These are phyloP conservation scores for Fragaria vesca DNA, from an alignment of 306 rosid species.

Conservation along the genomic window DNA sequence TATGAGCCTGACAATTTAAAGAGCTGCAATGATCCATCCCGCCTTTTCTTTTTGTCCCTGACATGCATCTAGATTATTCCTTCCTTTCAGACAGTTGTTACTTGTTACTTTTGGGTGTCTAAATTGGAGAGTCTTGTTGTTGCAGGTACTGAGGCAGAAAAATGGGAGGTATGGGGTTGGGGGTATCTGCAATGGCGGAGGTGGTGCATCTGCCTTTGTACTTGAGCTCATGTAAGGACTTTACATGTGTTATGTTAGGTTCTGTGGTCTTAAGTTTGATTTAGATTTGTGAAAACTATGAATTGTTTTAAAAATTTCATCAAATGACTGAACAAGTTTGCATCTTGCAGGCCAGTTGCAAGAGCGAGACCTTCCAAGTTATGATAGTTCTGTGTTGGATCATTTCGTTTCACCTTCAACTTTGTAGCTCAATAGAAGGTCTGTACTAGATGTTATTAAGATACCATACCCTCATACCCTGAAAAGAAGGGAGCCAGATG, in stretches of 20 bases:
- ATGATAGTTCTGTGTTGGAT: slow-evolving; percentile 24
- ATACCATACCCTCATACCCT: background rate
- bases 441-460: background rate
- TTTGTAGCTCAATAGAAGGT: background rate
- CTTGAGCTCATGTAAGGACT: slow-evolving; percentile 72
- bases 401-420: background rate
- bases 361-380: slow-evolving; percentile 47
- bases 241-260: slow-evolving; percentile 15
- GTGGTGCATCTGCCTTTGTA: slow-evolving; percentile 95
- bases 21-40: background rate
- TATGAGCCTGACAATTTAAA: background rate
- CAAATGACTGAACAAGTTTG: slow-evolving; percentile 15
- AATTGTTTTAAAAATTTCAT: background rate
- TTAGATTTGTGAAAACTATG: background rate
- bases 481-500: background rate
- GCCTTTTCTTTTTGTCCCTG: background rate
- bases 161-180: slow-evolving; percentile 83
- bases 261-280: background rate
- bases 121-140: slow-evolving; percentile 24
- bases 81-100: background rate
- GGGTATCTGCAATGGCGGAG: slow-evolving; percentile 92
- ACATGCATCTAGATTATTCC: background rate
- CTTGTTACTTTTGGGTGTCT: slow-evolving; percentile 14
- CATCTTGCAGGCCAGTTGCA: slow-evolving; percentile 56
- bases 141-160: slow-evolving; percentile 74